Conservation (phyloP, 345 rosid genomes). For the Dovyalis caffra region DNA sequence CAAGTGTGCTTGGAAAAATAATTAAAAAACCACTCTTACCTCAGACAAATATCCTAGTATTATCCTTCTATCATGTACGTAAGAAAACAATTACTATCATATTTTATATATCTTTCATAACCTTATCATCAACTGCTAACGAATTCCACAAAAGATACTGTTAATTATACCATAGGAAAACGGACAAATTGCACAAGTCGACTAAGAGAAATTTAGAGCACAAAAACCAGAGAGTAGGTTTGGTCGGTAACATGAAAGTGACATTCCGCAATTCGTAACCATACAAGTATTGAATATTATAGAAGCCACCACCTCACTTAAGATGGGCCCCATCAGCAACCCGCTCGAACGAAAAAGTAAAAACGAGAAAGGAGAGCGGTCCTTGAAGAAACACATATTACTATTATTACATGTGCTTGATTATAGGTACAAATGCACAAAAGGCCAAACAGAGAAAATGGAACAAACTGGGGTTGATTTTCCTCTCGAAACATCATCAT, state of each 20-base stretch:
- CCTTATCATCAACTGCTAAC: neutral
- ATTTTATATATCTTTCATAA: neutral
- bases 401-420: neutral
- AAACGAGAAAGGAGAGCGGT: neutral
- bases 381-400: neutral
- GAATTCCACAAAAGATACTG: neutral
- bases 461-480: conserved; percentile 1
- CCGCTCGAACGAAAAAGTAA: neutral
- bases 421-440: neutral
- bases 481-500: neutral
- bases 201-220: neutral
- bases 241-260: conserved; percentile 5
- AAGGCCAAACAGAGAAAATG: neutral
- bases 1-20: too few relatives aligned
- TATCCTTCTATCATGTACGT: neutral
- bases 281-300: neutral
- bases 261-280: conserved; percentile 6
- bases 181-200: neutral
- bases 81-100: neutral
- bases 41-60: neutral
- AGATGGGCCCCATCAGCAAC: neutral
- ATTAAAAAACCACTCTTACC: neutral
- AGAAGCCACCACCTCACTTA: neutral
- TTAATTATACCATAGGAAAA: neutral
- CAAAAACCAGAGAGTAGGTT: neutral